A percentile compares a stretch with the other conserved stretches of the same genome.
These are phyloP conservation scores for Puccinia polysora DNA, from an alignment of 1,284 basidiomycete species.

Conservation along the genomic window DNA sequence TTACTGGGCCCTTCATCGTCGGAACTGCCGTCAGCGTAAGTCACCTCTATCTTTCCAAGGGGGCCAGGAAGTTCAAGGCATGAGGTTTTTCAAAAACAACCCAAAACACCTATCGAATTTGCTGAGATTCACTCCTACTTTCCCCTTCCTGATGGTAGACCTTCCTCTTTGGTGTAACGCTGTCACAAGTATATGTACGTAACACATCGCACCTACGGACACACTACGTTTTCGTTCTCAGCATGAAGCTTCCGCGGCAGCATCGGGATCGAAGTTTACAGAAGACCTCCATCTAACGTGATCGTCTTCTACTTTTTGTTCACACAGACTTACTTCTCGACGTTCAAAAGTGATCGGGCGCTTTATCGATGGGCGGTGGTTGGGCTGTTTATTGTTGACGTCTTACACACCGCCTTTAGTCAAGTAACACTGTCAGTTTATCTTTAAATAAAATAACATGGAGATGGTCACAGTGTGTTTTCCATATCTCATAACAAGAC, in stretches of 20 bases:
- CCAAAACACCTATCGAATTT: not conserved
- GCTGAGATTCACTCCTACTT: not conserved
- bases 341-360: slow-evolving; percentile 32
- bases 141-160: slow-evolving; percentile 6
- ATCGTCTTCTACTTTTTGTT: too few relatives aligned
- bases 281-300: too few relatives aligned
- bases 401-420: slow-evolving; percentile 23
- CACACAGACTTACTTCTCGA: slow-evolving; percentile 36
- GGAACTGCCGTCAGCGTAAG: slow-evolving; percentile 39
- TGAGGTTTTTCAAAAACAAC: not conserved
- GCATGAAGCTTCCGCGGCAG: too few relatives aligned
- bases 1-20: slow-evolving; percentile 30
- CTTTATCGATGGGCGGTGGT: slow-evolving; percentile 23
- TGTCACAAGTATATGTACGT: slow-evolving; percentile 35
- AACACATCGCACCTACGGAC: not conserved
- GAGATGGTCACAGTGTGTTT: not conserved
- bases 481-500: too few relatives aligned
- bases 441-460: not conserved
- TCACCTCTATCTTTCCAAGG: not conserved
- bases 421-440: slow-evolving; percentile 32
- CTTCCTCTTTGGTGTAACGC: slow-evolving; percentile 26
- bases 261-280: too few relatives aligned
- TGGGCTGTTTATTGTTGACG: slow-evolving; percentile 24
- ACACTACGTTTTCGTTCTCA: too few relatives aligned
- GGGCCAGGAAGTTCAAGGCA: not conserved